Percentiles rank a stretch among this genome's conserved stretches.
These are phyloP conservation scores for Hypoxylon sp. DNA, from an alignment of 2,329 filamentous ascomycete species.

Conservation along the genomic window DNA sequence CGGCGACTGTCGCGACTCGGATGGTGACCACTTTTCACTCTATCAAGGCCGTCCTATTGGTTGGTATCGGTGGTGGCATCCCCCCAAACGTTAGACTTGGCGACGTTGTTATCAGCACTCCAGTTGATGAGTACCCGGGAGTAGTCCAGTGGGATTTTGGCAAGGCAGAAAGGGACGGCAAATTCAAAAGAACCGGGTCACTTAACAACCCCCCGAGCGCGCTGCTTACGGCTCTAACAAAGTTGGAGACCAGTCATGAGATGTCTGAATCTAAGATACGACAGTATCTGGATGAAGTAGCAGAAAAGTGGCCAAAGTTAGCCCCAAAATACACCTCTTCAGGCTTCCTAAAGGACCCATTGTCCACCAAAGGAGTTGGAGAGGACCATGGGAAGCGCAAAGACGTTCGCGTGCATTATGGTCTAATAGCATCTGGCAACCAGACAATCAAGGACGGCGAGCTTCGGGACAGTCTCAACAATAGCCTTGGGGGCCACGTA, in stretches of 20 bases:
- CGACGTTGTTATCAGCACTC: slow-evolving; percentile 49
- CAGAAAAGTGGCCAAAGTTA: no score
- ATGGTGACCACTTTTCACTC: slow-evolving; percentile 54
- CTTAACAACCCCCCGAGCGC: no score
- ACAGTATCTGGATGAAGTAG: no score
- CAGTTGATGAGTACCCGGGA: slow-evolving; percentile 34
- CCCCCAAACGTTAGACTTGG: slow-evolving; percentile 46
- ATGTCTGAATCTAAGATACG: no score
- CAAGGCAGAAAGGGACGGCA: not conserved
- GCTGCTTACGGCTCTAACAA: not conserved
- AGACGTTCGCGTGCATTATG: not conserved
- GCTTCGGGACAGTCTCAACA: not conserved
- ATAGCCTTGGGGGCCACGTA: not conserved
- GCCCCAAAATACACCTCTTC: no score
- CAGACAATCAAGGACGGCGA: not conserved
- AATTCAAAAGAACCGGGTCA: no score
- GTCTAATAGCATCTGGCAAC: not conserved
- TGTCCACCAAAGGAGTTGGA: not conserved
- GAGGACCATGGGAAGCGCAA: not conserved
- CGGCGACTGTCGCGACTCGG: slow-evolving; percentile 53
- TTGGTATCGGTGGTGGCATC: slow-evolving; percentile 59
- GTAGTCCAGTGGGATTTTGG: slow-evolving; percentile 37
- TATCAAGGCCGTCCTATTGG: slow-evolving; percentile 60
- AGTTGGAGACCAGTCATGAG: not conserved
- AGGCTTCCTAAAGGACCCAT: no score